Evolutionary conservation across 192 early-diverging fungal species (phyloP), one percentile per base, ranked within the genome.

Genomic region (Entomortierella lignicola): DNA sequence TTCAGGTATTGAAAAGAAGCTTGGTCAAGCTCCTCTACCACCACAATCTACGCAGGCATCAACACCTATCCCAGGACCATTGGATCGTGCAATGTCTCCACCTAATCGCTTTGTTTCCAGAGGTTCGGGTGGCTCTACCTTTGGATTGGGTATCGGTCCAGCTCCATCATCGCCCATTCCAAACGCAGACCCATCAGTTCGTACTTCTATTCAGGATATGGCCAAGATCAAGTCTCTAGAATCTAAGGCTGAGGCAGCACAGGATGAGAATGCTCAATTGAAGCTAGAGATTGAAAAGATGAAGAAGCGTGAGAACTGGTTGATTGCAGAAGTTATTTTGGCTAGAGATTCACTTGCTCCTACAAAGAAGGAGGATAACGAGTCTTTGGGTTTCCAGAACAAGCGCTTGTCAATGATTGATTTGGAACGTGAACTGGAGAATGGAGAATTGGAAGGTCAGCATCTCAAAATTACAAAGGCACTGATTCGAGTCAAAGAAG

Each of bases 391-490:
- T 31, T 62, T 70, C 34, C 68, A 70, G 42, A 23, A 25, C 47
- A 43, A 41, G 48, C 39, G 43, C 12, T 52, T 59, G 30, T 69
- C 63, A 5, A 66, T 59, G 63, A 54, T 47, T 0, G 72, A 74
- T 34, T n/a, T 74, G 56, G 67, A 79, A 15, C 52, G 39, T 5
- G 67, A 64, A 2, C 57, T 85, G 47, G 82, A 68, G 37, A 58
- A 27, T 53, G 55, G 48, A 15, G 52, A 63, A n/a, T 17, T 77
- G 61, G 66, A 79, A 39, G 80, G 70, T 0, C 85, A 87, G 31
- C 84, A 88, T 23, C 57, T 74, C 21, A 84, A 82, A 58, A 54
- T 89, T 20, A 85, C 83, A 32, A 73, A 83, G 48, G 66, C 77
- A 8, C 47, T 89, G 21, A 59, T 87, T n/a, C 64, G 56, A 48